These are phyloP conservation scores for Polysphondylium violaceum DNA, from an alignment of 78 protist species.

Conservation along the genomic window DNA sequence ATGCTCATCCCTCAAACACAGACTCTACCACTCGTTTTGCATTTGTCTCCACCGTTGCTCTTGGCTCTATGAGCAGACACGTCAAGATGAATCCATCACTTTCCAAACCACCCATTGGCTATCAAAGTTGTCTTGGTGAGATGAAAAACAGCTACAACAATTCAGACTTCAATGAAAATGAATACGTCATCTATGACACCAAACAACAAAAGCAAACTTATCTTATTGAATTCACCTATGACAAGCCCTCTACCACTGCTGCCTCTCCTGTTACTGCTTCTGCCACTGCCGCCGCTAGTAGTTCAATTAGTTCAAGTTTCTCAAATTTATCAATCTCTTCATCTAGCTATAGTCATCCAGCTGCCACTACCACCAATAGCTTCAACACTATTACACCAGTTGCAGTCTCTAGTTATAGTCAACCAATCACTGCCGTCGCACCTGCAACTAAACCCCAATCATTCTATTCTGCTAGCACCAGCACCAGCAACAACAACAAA, in stretches of 20 bases:
- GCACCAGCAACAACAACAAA: neutral
- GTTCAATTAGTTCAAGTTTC: neutral
- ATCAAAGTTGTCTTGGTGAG: conserved; percentile 64
- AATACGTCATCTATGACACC: conserved; percentile 73
- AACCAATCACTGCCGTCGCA: neutral
- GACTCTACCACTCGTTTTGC: neutral
- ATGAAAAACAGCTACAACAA: neutral
- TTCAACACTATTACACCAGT: neutral
- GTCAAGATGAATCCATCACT: conserved; percentile 27
- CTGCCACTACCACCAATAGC: neutral
- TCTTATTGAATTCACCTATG: conserved; percentile 67
- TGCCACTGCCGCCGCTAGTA: neutral
- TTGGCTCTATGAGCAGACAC: conserved; percentile 16
- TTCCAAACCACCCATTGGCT: conserved; percentile 70
- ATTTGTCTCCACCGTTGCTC: conserved; percentile 45
- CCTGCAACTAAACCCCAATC: neutral
- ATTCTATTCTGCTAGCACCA: too few species aligned
- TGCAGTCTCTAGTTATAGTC: neutral
- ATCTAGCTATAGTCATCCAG: neutral
- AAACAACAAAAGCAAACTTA: conserved; percentile 64
- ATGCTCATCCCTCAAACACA: conserved; percentile 29
- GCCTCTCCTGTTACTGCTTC: neutral
- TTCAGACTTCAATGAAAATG: conserved; percentile 73
- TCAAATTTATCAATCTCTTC: neutral
- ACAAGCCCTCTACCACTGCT: neutral